Evolutionary conservation across 768 basidiomycete species (phyloP).

Genomic region (Leccinellum luteum): DNA sequence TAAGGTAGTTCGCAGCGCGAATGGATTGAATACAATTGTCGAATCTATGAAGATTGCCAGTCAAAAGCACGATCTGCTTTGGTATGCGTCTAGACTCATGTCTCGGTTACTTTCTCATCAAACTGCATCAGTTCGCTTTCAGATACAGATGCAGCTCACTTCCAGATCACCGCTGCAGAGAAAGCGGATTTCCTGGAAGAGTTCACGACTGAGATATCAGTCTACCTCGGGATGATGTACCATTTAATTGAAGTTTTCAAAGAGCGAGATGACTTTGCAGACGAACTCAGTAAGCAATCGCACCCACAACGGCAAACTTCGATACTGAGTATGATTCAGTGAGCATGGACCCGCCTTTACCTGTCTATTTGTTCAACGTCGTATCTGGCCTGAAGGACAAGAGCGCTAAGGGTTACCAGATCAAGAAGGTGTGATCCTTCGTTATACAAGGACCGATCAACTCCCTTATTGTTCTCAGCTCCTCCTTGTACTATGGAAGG

Average conservation of each 20-base stretch:
- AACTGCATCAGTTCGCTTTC: conserved; percentile 58
- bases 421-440: conserved; percentile 74
- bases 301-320: background rate
- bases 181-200: conserved; percentile 83
- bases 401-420: conserved; percentile 92
- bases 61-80: conserved; percentile 80
- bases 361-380: conserved; percentile 87
- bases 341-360: conserved; percentile 92
- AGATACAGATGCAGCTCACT: conserved; percentile 69
- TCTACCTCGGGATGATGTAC: conserved; percentile 94
- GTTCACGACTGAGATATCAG: conserved; percentile 86
- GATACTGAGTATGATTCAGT: conserved; percentile 48
- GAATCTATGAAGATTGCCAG: conserved; percentile 89
- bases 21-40: conserved; percentile 80
- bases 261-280: conserved; percentile 91
- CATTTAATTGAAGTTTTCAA: conserved; percentile 93
- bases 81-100: conserved; percentile 40
- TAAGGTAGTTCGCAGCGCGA: conserved; percentile 76
- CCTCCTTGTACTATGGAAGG: conserved; percentile 92
- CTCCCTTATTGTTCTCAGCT: conserved; percentile 49
- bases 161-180: conserved; percentile 68
- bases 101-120: conserved; percentile 1
- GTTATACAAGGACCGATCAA: background rate
- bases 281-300: conserved; percentile 81
- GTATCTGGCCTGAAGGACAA: conserved; percentile 91